Percentiles rank a stretch among this genome's conserved stretches.
Conservation (phyloP, 1,139 yeast species). For the Ashbya aceris region DNA sequence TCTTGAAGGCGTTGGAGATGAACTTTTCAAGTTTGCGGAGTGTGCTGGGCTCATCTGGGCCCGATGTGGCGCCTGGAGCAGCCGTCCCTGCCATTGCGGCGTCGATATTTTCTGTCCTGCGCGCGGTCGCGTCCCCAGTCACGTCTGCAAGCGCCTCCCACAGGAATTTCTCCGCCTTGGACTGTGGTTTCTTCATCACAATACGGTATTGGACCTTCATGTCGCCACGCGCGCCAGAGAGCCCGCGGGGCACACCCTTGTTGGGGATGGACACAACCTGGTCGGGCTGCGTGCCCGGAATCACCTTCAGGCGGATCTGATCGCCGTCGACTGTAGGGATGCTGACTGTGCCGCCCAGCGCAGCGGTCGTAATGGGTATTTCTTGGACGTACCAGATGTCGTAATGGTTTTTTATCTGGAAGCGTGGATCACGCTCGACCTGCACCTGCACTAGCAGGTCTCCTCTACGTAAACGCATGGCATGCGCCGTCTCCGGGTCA, state of each 20-base stretch:
- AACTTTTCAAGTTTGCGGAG: constrained; percentile 54
- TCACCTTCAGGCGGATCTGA: constrained; percentile 66
- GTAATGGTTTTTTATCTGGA: constrained; percentile 42
- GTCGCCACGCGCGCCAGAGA: constrained; percentile 60
- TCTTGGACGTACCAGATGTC: constrained; percentile 57
- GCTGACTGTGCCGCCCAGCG: constrained; percentile 82
- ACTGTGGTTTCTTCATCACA: constrained; percentile 61
- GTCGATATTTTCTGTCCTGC: constrained; percentile 42
- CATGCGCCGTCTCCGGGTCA: constrained; percentile 36
- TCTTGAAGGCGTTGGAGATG: constrained; percentile 54
- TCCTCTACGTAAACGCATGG: constrained; percentile 60
- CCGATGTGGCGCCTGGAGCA: constrained; percentile 24
- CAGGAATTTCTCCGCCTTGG: constrained; percentile 84
- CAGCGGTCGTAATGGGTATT: constrained; percentile 91
- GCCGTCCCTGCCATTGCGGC: constrained; percentile 37
- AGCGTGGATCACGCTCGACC: constrained; percentile 64
- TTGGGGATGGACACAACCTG: constrained; percentile 69
- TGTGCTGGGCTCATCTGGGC: constrained; percentile 47
- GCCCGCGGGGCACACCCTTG: constrained; percentile 72
- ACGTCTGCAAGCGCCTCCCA: constrained; percentile 94
- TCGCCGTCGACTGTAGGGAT: constrained; percentile 83
- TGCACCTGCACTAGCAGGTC: constrained; percentile 76
- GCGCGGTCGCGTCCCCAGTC: constrained; percentile 70
- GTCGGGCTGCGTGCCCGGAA: constrained; percentile 79
- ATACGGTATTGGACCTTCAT: constrained; percentile 69